Evolutionary conservation across 2,329 filamentous ascomycete genomes (phyloP).

Genomic region (Cercospora sp.): DNA sequence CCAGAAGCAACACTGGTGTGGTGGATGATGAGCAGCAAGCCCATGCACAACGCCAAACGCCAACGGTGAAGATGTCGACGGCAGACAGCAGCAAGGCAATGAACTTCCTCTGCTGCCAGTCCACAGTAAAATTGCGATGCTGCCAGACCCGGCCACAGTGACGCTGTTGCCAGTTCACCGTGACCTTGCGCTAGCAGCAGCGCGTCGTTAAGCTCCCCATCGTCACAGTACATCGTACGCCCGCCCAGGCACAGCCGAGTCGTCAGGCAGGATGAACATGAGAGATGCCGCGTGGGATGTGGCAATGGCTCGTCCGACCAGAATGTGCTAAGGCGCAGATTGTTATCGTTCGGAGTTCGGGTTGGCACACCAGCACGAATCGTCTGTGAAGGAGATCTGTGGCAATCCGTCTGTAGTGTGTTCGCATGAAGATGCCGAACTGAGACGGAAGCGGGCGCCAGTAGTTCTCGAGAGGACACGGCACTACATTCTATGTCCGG

Average conservation of each 20-base stretch:
- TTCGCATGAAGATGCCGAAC: conserved; percentile 24
- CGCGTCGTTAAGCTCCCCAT: background rate
- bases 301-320: background rate
- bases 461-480: conserved; percentile 43
- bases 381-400: background rate
- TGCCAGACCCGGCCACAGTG: background rate
- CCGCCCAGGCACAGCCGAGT: background rate
- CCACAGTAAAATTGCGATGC: background rate
- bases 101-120: background rate
- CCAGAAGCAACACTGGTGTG: too few relatives aligned
- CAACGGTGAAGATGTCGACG: background rate
- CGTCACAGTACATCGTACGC: background rate
- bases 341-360: background rate
- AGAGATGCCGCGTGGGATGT: background rate
- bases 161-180: background rate
- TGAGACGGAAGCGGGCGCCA: conserved; percentile 19
- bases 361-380: background rate
- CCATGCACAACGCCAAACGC: background rate
- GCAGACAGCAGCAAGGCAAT: background rate
- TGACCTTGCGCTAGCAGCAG: background rate
- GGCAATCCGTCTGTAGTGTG: conserved; percentile 2
- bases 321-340: background rate
- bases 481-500: conserved; percentile 23
- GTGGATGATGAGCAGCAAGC: too few relatives aligned
- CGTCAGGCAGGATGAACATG: background rate